phyloP scores from a whole-genome alignment of 2,329 filamentous ascomycete species.

The Magnaporthiopsis incrustans region DNA sequence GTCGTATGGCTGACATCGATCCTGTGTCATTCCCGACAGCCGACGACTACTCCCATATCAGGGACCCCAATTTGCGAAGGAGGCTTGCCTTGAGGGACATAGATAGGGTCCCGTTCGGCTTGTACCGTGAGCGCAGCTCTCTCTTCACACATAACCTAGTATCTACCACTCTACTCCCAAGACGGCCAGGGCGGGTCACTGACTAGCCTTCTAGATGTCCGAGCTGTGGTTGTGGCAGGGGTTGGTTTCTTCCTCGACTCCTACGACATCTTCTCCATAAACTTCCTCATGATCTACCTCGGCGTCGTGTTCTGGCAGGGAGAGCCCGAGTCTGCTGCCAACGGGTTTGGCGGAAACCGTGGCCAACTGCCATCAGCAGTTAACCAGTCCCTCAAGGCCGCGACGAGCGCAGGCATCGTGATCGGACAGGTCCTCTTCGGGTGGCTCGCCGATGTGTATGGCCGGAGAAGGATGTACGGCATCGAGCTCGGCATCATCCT shows the following conservation, averaged over 20 bases:
- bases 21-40: constrained; percentile 8
- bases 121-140: constrained; percentile 45
- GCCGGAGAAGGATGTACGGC: constrained; percentile 76
- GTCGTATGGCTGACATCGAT: constrained; percentile 24
- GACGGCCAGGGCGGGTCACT: constrained; percentile 52
- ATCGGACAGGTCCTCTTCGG: constrained; percentile 73
- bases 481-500: constrained; percentile 68
- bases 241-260: constrained; percentile 80
- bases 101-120: constrained; percentile 69
- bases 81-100: constrained; percentile 71
- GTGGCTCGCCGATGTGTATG: constrained; percentile 65
- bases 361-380: constrained; percentile 54
- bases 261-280: constrained; percentile 76
- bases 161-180: constrained; percentile 48
- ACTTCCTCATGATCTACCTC: constrained; percentile 61
- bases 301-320: constrained; percentile 68
- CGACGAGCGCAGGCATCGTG: constrained; percentile 71
- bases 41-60: constrained; percentile 44
- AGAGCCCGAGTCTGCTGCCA: constrained; percentile 23
- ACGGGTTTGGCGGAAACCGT: constrained; percentile 41
- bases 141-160: neutral
- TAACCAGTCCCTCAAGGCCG: constrained; percentile 72
- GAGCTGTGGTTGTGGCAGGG: constrained; percentile 67
- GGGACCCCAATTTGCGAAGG: constrained; percentile 68
- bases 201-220: constrained; percentile 42